A percentile compares a stretch with the other conserved stretches of the same genome.
These are phyloP conservation scores for Casuarina cunninghamiana DNA, from an alignment of 306 rosid species.

Conservation along the genomic window DNA sequence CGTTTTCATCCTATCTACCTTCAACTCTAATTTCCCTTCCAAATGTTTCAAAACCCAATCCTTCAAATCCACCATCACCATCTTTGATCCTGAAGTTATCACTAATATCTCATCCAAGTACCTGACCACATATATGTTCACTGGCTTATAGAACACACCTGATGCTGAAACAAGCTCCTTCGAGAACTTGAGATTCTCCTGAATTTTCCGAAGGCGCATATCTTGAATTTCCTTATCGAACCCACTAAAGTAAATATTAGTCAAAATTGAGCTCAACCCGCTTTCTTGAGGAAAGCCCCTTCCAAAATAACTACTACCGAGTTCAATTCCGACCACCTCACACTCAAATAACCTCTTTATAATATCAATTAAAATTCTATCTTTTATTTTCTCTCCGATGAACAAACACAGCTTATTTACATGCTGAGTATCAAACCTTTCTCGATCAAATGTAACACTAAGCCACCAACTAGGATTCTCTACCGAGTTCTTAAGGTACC, in stretches of 20 bases:
- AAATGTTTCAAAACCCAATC: conserved; percentile 48
- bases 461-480: conserved; percentile 64
- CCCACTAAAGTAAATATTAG: conserved; percentile 72
- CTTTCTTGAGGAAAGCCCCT: conserved; percentile 87
- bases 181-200: conserved; percentile 44
- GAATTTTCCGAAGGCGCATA: conserved; percentile 48
- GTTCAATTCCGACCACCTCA: conserved; percentile 41
- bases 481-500: conserved; percentile 63
- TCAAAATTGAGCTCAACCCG: conserved; percentile 62
- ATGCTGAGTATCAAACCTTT: conserved; percentile 38
- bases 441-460: conserved; percentile 33
- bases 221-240: conserved; percentile 81
- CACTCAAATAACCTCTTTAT: conserved; percentile 49
- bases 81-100: conserved; percentile 68
- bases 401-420: conserved; percentile 52
- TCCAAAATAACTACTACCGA: conserved; percentile 60
- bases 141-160: conserved; percentile 67
- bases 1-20: conserved; percentile 55
- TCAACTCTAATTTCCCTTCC: conserved; percentile 61
- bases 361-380: conserved; percentile 33
- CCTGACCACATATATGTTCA: conserved; percentile 81
- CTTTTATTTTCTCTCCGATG: conserved; percentile 48
- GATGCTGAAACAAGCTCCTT: conserved; percentile 32
- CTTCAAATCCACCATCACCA: conserved; percentile 63
- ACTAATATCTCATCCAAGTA: conserved; percentile 80